Conservation (phyloP, 1,284 basidiomycete genomes). For the Pseudozyma sp. region DNA sequence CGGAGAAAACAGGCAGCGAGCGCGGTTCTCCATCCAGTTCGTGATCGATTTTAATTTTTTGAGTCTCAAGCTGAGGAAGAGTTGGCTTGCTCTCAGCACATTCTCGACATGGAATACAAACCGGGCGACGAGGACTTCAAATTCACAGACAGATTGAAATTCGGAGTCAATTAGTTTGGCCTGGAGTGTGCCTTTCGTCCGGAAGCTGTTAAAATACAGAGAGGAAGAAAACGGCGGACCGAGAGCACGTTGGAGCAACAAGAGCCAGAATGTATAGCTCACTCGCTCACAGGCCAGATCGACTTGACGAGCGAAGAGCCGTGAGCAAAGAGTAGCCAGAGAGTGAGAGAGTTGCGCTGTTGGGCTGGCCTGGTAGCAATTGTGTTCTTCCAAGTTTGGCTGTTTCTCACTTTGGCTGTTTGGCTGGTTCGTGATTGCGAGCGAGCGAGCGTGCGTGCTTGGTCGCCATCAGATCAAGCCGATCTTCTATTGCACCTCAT, state of each 20-base stretch:
- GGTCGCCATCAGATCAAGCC: conserved; percentile 19
- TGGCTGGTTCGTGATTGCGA: neutral
- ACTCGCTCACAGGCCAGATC: neutral
- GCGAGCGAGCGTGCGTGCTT: neutral
- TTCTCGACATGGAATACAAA: conserved; percentile 1
- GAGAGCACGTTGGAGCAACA: conserved; percentile 2
- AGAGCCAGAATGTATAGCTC: no score
- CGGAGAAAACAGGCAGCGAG: conserved; percentile 39
- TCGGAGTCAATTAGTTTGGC: neutral
- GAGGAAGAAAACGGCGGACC: conserved; percentile 7
- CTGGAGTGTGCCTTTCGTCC: conserved; percentile 1
- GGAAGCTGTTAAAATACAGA: neutral
- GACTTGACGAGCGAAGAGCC: neutral
- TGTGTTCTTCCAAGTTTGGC: conserved; percentile 11
- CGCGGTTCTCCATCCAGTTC: conserved; percentile 4
- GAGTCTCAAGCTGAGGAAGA: neutral
- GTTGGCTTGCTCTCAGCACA: neutral
- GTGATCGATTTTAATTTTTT: conserved; percentile 35
- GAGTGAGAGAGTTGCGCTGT: neutral
- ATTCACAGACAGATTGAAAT: neutral
- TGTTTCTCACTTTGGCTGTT: conserved; percentile 1
- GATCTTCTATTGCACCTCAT: conserved; percentile 10
- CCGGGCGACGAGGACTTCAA: no score
- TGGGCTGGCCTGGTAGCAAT: no score
- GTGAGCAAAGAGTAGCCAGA: conserved; percentile 1